Evolutionary conservation across 1,139 yeast genomes (phyloP).

Genomic region (Taphrina pruni): DNA sequence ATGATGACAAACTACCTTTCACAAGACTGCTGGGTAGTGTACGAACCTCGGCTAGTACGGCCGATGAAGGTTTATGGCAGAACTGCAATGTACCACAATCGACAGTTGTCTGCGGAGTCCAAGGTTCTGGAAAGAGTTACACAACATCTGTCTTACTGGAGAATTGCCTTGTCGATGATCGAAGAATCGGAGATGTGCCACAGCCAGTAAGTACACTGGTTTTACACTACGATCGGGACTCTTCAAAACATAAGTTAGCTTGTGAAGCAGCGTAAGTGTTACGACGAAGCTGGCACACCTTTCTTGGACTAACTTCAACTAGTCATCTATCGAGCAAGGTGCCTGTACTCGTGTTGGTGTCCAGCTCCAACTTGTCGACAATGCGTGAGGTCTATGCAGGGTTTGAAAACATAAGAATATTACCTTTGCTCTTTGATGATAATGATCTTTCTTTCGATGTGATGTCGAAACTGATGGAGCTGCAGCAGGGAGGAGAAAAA

Average conservation of each 20-base stretch:
- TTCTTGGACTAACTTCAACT: background rate
- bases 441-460: constrained; percentile 10
- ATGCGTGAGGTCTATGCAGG: constrained; percentile 1
- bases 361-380: background rate
- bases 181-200: background rate
- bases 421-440: background rate
- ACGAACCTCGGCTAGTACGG: background rate
- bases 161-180: constrained; percentile 7
- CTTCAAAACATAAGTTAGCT: background rate
- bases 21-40: constrained; percentile 4
- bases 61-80: background rate
- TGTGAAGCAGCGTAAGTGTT: constrained; percentile 6
- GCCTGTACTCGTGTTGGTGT: background rate
- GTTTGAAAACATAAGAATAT: background rate
- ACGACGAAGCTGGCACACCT: background rate
- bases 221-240: constrained; percentile 9
- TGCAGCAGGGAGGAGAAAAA: background rate
- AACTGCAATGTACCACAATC: constrained; percentile 9
- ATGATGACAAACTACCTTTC: background rate
- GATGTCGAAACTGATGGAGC: background rate
- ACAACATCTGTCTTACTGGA: background rate
- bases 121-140: constrained; percentile 1
- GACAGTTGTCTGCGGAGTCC: constrained; percentile 1
- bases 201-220: constrained; percentile 3
- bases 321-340: constrained; percentile 10